phyloP scores from a whole-genome alignment of 1,139 yeast species.

The Pichia sp. region DNA sequence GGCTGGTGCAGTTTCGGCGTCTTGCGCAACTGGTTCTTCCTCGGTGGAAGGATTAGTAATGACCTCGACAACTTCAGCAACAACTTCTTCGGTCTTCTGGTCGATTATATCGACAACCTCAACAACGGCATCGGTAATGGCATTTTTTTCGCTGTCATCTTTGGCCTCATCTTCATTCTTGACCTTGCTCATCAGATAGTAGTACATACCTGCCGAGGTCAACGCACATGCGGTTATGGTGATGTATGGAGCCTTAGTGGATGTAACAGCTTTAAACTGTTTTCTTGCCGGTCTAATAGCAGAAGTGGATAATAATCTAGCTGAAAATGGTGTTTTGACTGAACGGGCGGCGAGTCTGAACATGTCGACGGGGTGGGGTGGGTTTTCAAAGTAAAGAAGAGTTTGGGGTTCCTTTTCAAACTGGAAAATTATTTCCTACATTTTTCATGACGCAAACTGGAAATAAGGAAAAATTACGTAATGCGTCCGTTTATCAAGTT shows the following conservation, averaged over 20 bases:
- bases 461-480: neutral
- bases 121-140: constrained; percentile 9
- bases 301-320: neutral
- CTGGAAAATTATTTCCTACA: no score
- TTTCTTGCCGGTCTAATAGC: neutral
- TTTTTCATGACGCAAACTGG: neutral
- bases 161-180: constrained; percentile 7
- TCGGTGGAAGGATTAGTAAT: constrained; percentile 1
- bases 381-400: neutral
- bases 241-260: constrained; percentile 8
- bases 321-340: neutral
- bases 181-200: constrained; percentile 9
- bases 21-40: constrained; percentile 11
- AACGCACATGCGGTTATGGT: constrained; percentile 16
- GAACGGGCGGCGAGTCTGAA: no score
- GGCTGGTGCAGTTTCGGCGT: constrained; percentile 19
- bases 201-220: constrained; percentile 14
- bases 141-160: neutral
- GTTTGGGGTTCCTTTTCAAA: no score
- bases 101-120: constrained; percentile 7
- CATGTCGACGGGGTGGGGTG: neutral
- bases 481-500: no score
- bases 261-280: neutral
- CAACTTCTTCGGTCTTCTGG: neutral
- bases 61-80: constrained; percentile 1